A percentile compares a stretch with the other conserved stretches of the same genome.
Conservation (phyloP, 106 monocot species). For the Ottelia alismoides region DNA sequence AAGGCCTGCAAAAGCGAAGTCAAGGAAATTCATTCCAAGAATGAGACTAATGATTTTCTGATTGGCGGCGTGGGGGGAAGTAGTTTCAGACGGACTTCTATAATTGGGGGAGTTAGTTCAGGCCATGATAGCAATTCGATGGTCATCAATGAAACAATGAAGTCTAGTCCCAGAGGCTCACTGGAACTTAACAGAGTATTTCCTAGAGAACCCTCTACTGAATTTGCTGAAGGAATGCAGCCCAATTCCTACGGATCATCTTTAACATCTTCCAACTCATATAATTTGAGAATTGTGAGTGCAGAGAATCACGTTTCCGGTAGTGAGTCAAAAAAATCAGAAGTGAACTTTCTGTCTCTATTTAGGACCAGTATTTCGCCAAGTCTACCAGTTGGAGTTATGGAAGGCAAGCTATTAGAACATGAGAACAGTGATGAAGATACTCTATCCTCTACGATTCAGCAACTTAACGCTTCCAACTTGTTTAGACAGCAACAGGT, state of each 20-base stretch:
- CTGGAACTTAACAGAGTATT: constrained; percentile 3
- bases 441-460: constrained; percentile 30
- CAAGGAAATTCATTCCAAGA: not conserved
- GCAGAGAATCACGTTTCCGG: not conserved
- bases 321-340: not conserved
- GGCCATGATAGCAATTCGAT: not conserved
- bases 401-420: constrained; percentile 3
- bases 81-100: not conserved
- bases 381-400: not conserved
- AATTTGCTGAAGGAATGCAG: not conserved
- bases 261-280: constrained; percentile 2
- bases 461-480: not conserved
- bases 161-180: not conserved
- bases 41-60: not conserved
- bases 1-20: constrained; percentile 2
- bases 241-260: not conserved
- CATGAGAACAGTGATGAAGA: constrained; percentile 37
- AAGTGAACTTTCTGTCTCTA: constrained; percentile 8
- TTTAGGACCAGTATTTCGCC: constrained; percentile 15
- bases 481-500: not conserved
- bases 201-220: not conserved
- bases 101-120: not conserved
- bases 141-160: not conserved
- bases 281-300: not conserved
- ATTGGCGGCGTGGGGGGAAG: not conserved